Base-by-base conservation (phyloP, 2,329 filamentous ascomycete genomes). In the Nothomitra cinnamomea region DNA sequence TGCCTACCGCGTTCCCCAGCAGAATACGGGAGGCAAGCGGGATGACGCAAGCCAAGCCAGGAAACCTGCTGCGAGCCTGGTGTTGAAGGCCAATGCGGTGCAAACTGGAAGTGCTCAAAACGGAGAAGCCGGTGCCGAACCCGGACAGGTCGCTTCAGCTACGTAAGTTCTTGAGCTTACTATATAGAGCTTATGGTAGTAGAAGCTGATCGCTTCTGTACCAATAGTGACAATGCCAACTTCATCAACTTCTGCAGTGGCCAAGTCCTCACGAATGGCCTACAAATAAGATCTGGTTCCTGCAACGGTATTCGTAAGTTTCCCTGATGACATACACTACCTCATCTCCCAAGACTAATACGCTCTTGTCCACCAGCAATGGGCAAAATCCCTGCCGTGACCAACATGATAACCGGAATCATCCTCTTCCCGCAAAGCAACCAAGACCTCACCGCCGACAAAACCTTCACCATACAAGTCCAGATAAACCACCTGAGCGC, bases 181-280 rank as follows among this genome's bases (percentile, higher is more conserved):
- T n/a, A n/a, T n/a, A n/a, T 32, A 4, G 4, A 32, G 10, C 10
- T 10, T 32, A 32, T 10, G 4, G 5, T 5, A 10, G 4, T 10
- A 32, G 28, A 32, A 10, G 10, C 28, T 32, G 10, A 32, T 32
- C 28, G 28, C 28, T 5, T 32, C 10, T 4, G 5, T 5, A 32
- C 10, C 10, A 10, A 32, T 32, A 32, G 28, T 10, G 28, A 32
- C 28, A 32, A 63, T 21, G 69, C 69, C 61, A 79, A 79, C 66
- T 79, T 79, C 63, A 78, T 79, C 69, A 78, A 78, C 66, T 75
- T 78, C 64, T 80, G 77, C 60, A 61, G 66, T 4, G 74, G 74
- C 56, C 70, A 74, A 61, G 71, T 68, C 45, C 41, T 75, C 54
- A 79, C 76, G 57, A 78, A 79, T 57, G 77, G 76, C 57, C 64